Conservation (phyloP, 2,329 filamentous ascomycete species). For the Helicocarpus griseus region DNA sequence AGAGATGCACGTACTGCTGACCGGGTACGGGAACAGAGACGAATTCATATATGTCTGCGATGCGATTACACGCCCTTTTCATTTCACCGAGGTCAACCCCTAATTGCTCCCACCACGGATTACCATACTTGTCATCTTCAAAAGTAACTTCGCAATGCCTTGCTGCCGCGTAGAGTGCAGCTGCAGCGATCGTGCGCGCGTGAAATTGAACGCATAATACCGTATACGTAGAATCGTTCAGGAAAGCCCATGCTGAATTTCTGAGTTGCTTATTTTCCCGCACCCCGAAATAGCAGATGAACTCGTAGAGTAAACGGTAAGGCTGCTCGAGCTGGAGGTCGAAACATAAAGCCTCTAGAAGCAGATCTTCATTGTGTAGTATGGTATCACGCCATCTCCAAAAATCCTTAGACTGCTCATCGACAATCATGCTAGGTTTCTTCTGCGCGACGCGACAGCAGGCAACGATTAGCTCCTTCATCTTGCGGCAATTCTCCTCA, state of each 20-base stretch:
- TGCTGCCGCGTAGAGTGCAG: slow-evolving; percentile 77
- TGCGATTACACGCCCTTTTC: slow-evolving; percentile 61
- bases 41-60: slow-evolving; percentile 49
- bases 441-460: slow-evolving; percentile 94
- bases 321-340: slow-evolving; percentile 86
- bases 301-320: slow-evolving; percentile 73
- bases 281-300: slow-evolving; percentile 62
- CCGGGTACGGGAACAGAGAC: slow-evolving; percentile 34
- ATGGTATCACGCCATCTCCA: slow-evolving; percentile 97
- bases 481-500: slow-evolving; percentile 92
- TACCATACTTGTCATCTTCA: slow-evolving; percentile 60
- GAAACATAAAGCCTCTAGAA: slow-evolving; percentile 87
- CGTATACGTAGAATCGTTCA: slow-evolving; percentile 83
- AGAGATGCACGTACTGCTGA: slow-evolving; percentile 33
- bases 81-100: slow-evolving; percentile 63
- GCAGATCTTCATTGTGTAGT: slow-evolving; percentile 79
- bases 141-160: slow-evolving; percentile 65
- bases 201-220: slow-evolving; percentile 72
- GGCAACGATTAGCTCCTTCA: slow-evolving; percentile 86
- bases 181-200: slow-evolving; percentile 71
- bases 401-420: slow-evolving; percentile 96
- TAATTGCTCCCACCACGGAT: slow-evolving; percentile 79
- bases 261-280: slow-evolving; percentile 73
- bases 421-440: slow-evolving; percentile 77
- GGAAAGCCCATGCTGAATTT: slow-evolving; percentile 85